Evolutionary conservation across 2,329 filamentous ascomycete species (phyloP), one percentile per base, ranked within the genome.

Genomic region (Colletotrichum sp.): DNA sequence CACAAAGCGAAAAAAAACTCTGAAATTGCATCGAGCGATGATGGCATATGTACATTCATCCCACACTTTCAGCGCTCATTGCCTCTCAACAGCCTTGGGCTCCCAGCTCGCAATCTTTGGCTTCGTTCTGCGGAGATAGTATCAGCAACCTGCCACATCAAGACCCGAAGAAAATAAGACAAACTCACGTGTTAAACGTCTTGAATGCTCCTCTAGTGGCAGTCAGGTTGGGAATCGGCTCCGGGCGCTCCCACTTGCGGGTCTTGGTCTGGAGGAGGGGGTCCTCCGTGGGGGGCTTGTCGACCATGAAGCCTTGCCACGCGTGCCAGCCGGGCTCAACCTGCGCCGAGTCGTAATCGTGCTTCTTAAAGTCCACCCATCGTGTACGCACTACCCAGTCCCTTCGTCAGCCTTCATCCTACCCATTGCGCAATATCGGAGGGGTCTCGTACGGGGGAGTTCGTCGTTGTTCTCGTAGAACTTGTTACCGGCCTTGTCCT

Each of bases 241-340:
- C 90, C 72, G 90, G 89, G 75, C 93, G 89, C 84, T 98, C 96
- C 94, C 96, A 99, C 48, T 89, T 85, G 77, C 95, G 91, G 63
- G 92, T 85, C 79, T 92, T 89, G 68, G 92, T 88, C 81, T 92
- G 90, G 78, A 98, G 83, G 77, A 97, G 85, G 68, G 93, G 88
- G 84, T 99, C 97, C 82, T 94, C 86, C 48, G 89, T 91, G 3
- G 97, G 97, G 48, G 96, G 93, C 86, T 95, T 94, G 86, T 99
- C 96, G 81, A 98, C 93, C 87, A 93, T 89, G 88, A 99, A 99
- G 79, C 95, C 95, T 81, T 99, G 96, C 97, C 97, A 99, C 34
- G 95, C 95, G 88, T 99, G 97, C 97, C 97, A 99, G 86, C 96
- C 95, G 67, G 96, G 96, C 86, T 99, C 96, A 81, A 98, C 95